phyloP scores from a whole-genome alignment of 371 early-diverging fungal genomes.

The Smittium mucronatum region DNA sequence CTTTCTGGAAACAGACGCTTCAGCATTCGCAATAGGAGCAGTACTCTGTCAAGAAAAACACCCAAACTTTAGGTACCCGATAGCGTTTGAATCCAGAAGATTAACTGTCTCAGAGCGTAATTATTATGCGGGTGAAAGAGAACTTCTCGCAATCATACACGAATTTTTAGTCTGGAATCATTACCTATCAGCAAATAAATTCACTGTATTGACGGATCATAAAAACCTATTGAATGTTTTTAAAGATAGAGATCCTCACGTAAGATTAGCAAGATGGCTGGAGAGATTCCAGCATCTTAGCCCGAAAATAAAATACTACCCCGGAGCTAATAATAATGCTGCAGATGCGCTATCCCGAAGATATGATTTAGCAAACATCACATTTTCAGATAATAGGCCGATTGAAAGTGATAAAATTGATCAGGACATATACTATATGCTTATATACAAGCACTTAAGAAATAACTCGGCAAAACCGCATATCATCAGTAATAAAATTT shows the following conservation, averaged over 20 bases:
- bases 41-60: conserved; percentile 26
- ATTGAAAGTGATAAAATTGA: no score
- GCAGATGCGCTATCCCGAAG: conserved; percentile 8
- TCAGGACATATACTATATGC: no score
- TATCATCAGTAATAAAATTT: no score
- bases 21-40: conserved; percentile 24
- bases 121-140: conserved; percentile 18
- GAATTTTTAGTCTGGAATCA: conserved; percentile 12
- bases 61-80: conserved; percentile 3
- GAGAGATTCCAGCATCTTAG: conserved; percentile 7
- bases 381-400: no score
- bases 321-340: conserved; percentile 2
- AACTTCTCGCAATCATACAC: conserved; percentile 16
- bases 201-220: conserved; percentile 15
- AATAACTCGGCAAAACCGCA: no score
- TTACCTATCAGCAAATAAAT: conserved; percentile 6
- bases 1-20: conserved; percentile 30
- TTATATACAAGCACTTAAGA: no score
- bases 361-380: no score
- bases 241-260: background rate
- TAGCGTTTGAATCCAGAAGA: conserved; percentile 16
- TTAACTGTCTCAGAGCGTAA: conserved; percentile 16
- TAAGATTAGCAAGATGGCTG: conserved; percentile 14
- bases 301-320: conserved; percentile 10
- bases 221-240: conserved; percentile 6